Conservation (phyloP, 495 filamentous ascomycete species). For the Penicillium soppii region DNA sequence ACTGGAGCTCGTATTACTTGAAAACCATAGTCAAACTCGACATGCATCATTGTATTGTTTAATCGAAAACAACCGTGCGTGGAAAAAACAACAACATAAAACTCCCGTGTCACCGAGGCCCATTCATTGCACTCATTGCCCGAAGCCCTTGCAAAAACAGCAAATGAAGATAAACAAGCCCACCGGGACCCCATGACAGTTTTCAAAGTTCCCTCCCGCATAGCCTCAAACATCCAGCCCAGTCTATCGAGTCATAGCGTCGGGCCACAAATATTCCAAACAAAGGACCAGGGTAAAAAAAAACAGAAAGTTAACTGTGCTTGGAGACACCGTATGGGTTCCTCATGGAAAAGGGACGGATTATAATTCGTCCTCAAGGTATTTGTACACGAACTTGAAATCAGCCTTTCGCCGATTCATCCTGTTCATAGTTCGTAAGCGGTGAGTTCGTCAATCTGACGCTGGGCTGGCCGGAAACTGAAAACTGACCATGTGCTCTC, state of each 20-base stretch:
- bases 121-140: constrained; percentile 29
- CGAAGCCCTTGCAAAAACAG: constrained; percentile 15
- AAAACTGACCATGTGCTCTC: constrained; percentile 93
- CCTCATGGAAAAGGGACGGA: constrained; percentile 11
- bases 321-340: background rate
- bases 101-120: constrained; percentile 6
- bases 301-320: background rate
- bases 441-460: background rate
- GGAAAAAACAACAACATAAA: constrained; percentile 13
- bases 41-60: constrained; percentile 8
- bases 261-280: background rate
- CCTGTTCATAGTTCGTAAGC: constrained; percentile 53
- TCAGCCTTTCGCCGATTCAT: constrained; percentile 99
- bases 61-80: constrained; percentile 7
- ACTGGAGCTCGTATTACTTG: constrained; percentile 5
- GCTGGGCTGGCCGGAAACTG: background rate
- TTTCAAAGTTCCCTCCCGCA: background rate
- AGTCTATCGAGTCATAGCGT: constrained; percentile 4
- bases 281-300: background rate
- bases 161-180: constrained; percentile 3
- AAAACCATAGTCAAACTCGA: constrained; percentile 7
- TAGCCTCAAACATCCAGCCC: constrained; percentile 3
- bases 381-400: constrained; percentile 98
- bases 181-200: constrained; percentile 2
- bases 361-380: constrained; percentile 88